Evolutionary conservation across 2,329 filamentous ascomycete genomes (phyloP).

Genomic region (Penicillium corylophilum): DNA sequence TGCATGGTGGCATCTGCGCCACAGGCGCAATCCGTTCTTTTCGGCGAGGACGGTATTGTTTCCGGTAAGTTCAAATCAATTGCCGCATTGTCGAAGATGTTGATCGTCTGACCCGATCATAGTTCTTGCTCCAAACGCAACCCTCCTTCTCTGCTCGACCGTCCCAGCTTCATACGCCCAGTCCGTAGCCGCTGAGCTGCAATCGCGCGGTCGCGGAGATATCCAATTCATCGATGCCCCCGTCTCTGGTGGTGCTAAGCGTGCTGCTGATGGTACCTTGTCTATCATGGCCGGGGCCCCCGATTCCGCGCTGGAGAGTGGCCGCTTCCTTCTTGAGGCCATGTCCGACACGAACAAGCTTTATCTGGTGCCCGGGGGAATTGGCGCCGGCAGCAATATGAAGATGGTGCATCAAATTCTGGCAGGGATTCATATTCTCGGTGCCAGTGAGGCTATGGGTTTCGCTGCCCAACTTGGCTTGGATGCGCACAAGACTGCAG

Average conservation of each 20-base stretch:
- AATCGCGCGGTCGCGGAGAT: constrained; percentile 57
- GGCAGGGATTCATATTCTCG: constrained; percentile 63
- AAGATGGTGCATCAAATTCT: constrained; percentile 65
- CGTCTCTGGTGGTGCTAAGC: constrained; percentile 67
- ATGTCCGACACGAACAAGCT: constrained; percentile 62
- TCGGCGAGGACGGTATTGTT: constrained; percentile 56
- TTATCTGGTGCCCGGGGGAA: constrained; percentile 59
- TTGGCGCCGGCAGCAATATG: constrained; percentile 62
- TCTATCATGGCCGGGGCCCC: constrained; percentile 72
- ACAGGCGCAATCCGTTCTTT: constrained; percentile 66
- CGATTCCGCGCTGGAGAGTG: constrained; percentile 57
- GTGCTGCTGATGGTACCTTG: constrained; percentile 69
- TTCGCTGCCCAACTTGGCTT: constrained; percentile 59
- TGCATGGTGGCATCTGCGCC: constrained; percentile 74
- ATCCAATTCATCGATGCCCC: constrained; percentile 69
- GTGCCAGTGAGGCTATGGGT: constrained; percentile 60
- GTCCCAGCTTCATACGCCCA: constrained; percentile 66
- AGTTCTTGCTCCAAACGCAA: constrained; percentile 57
- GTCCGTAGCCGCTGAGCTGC: constrained; percentile 58
- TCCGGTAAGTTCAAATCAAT: constrained; percentile 10
- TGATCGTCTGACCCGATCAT: not conserved
- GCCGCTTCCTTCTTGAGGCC: constrained; percentile 58
- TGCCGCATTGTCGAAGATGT: not conserved
- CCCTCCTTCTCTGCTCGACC: constrained; percentile 68
- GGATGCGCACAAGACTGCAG: constrained; percentile 45